Conservation (phyloP, 306 rosid genomes). For the Trichosanthes truncata region DNA sequence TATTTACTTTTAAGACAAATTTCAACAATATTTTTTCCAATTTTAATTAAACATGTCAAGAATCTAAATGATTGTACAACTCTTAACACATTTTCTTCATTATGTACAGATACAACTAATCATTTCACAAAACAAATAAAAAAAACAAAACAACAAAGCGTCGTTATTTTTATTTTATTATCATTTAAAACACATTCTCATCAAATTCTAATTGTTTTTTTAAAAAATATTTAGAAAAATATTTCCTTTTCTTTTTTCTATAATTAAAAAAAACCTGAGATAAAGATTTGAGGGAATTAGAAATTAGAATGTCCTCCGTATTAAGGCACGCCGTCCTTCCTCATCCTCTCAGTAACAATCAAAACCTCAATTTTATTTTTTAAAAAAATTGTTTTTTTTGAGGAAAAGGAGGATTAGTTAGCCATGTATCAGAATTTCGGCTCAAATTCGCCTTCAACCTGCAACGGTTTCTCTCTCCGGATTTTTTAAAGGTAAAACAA, state of each 20-base stretch:
- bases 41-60: neutral
- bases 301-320: neutral
- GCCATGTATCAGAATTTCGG: constrained; percentile 18
- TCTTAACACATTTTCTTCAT: neutral
- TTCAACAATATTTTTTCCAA: neutral
- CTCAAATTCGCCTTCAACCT: constrained; percentile 6
- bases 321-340: neutral
- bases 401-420: constrained; percentile 1
- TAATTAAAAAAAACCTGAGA: too few species aligned
- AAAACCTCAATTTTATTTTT: neutral
- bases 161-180: neutral
- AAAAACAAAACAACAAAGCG: neutral
- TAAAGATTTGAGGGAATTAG: too few species aligned
- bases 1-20: too few species aligned
- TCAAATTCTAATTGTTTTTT: too few species aligned
- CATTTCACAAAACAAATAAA: neutral
- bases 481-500: constrained; percentile 18
- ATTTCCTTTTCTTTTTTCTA: too few species aligned
- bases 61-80: too few species aligned
- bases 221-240: too few species aligned
- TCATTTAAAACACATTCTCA: neutral
- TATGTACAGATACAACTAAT: neutral
- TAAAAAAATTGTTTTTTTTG: neutral
- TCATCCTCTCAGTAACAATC: neutral
- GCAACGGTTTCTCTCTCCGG: constrained; percentile 17